A percentile compares a stretch with the other conserved stretches of the same genome.
These are phyloP conservation scores for Amanita rimosa DNA, from an alignment of 768 basidiomycete genomes.

Conservation along the genomic window DNA sequence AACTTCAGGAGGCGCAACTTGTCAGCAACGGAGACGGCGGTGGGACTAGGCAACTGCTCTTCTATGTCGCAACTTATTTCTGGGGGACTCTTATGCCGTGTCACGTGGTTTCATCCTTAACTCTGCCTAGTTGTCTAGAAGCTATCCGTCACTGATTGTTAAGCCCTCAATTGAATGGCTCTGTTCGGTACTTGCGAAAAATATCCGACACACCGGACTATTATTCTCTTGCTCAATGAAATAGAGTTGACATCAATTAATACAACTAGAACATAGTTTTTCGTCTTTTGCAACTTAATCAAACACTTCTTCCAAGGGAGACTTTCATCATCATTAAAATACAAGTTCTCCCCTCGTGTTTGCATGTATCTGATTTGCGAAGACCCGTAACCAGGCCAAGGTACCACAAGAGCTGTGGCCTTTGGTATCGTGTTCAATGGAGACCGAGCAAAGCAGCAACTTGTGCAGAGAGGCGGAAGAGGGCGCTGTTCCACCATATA, in stretches of 20 bases:
- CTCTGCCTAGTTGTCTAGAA: constrained; percentile 33
- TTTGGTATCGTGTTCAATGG: constrained; percentile 26
- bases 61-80: constrained; percentile 6
- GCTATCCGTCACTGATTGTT: constrained; percentile 64
- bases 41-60: constrained; percentile 1
- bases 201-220: constrained; percentile 56
- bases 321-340: constrained; percentile 17
- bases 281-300: constrained; percentile 20
- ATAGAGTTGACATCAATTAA: constrained; percentile 35
- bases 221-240: neutral
- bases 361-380: constrained; percentile 37
- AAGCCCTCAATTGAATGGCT: constrained; percentile 61
- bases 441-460: constrained; percentile 43
- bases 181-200: constrained; percentile 38
- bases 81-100: neutral
- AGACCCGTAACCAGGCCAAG: constrained; percentile 37
- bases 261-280: constrained; percentile 38
- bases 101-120: constrained; percentile 8
- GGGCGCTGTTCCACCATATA: constrained; percentile 57
- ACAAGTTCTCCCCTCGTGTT: constrained; percentile 19
- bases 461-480: constrained; percentile 49
- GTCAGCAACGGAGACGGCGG: neutral
- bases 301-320: constrained; percentile 21
- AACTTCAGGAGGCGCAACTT: neutral
- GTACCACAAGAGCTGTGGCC: constrained; percentile 35